Evolutionary conservation across 768 basidiomycete genomes (phyloP).

Genomic region (Solioccasus polychromus): DNA sequence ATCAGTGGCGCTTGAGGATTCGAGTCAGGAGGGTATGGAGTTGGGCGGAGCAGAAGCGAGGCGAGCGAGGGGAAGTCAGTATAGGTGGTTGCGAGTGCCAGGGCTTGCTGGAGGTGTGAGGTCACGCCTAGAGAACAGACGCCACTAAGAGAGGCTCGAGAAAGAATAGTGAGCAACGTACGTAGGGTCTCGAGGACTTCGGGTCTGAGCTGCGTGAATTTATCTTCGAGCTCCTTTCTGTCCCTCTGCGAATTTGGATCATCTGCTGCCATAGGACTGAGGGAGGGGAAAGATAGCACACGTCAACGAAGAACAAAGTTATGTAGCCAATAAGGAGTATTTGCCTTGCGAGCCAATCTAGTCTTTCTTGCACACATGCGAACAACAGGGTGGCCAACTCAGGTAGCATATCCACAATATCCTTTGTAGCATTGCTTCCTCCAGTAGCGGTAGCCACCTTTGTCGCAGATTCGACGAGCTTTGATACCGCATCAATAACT

Average conservation of each 20-base stretch:
- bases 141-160: neutral
- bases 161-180: constrained; percentile 35
- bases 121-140: constrained; percentile 48
- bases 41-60: constrained; percentile 71
- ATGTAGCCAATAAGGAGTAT: constrained; percentile 1
- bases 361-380: constrained; percentile 61
- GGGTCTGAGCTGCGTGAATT: constrained; percentile 70
- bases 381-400: constrained; percentile 63
- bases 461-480: constrained; percentile 68
- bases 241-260: constrained; percentile 54
- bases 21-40: constrained; percentile 57
- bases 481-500: constrained; percentile 65
- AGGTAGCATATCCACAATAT: constrained; percentile 56
- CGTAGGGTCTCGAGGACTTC: constrained; percentile 78
- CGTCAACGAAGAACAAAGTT: neutral
- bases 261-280: constrained; percentile 45
- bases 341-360: constrained; percentile 67
- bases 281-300: no score
- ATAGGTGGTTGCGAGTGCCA: constrained; percentile 81
- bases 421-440: constrained; percentile 20
- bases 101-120: constrained; percentile 68
- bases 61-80: constrained; percentile 85
- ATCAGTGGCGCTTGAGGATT: constrained; percentile 66
- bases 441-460: constrained; percentile 20
- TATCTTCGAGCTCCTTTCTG: constrained; percentile 55